These are phyloP conservation scores for Naganishia liquefaciens DNA, from an alignment of 1,284 basidiomycete genomes.

Conservation along the genomic window DNA sequence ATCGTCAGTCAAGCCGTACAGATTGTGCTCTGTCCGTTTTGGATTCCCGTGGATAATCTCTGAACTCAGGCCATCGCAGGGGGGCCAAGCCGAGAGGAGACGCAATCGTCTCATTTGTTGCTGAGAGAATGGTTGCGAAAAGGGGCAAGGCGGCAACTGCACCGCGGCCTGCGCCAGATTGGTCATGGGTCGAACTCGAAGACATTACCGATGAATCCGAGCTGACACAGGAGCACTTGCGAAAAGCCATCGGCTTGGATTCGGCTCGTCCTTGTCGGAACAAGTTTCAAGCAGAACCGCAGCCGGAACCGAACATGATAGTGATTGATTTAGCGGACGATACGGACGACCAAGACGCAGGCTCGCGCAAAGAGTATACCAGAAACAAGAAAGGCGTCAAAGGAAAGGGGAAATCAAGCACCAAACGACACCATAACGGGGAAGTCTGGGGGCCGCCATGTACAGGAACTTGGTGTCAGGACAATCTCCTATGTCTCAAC, in stretches of 20 bases:
- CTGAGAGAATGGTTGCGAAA: slow-evolving; percentile 10
- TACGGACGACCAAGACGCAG: not conserved
- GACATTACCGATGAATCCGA: slow-evolving; percentile 16
- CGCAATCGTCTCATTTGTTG: no score
- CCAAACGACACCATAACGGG: not conserved
- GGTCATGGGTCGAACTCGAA: slow-evolving; percentile 29
- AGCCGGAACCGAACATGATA: no score
- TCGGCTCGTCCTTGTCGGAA: slow-evolving; percentile 14
- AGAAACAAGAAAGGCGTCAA: not conserved
- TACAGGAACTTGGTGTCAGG: slow-evolving; percentile 65
- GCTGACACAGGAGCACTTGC: slow-evolving; percentile 25
- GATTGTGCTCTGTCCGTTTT: no score
- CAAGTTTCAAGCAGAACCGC: slow-evolving; percentile 2
- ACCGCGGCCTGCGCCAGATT: slow-evolving; percentile 27
- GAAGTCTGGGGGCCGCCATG: slow-evolving; percentile 53
- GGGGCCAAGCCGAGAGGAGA: no score
- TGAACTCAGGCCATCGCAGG: no score
- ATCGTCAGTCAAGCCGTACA: no score
- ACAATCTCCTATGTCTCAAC: slow-evolving; percentile 79
- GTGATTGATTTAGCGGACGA: slow-evolving; percentile 8
- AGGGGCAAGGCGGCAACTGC: not conserved
- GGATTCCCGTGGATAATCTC: no score
- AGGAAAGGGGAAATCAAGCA: slow-evolving; percentile 3
- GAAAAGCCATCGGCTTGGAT: slow-evolving; percentile 26
- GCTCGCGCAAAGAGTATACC: not conserved